phyloP scores from a whole-genome alignment of 371 early-diverging fungal species.

The Apophysomyces elegans region DNA sequence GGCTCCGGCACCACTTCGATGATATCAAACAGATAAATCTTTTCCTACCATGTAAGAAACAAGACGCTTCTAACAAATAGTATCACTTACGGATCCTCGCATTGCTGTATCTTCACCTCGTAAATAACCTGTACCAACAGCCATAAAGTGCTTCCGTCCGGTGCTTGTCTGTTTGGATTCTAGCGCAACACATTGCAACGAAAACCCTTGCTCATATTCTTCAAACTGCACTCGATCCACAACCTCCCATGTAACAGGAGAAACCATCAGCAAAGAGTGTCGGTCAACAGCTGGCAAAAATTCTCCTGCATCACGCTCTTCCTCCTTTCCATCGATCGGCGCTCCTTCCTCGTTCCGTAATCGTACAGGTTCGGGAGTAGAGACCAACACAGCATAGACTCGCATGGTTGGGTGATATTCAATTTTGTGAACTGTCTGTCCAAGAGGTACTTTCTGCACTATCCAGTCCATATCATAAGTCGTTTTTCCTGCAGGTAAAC shows the following conservation, averaged over 20 bases:
- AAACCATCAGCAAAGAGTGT: slow-evolving; percentile 84
- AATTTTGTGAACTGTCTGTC: slow-evolving; percentile 75
- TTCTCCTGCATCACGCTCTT: slow-evolving; percentile 42
- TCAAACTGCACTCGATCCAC: slow-evolving; percentile 84
- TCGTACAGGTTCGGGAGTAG: slow-evolving; percentile 63
- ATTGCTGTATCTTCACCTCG: slow-evolving; percentile 94
- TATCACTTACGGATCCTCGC: slow-evolving; percentile 78
- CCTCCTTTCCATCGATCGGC: slow-evolving; percentile 44
- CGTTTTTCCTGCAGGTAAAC: slow-evolving; percentile 71
- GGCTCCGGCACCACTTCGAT: slow-evolving; percentile 98
- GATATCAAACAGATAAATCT: slow-evolving; percentile 92
- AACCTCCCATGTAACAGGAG: slow-evolving; percentile 95
- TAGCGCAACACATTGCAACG: slow-evolving; percentile 79
- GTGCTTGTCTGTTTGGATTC: slow-evolving; percentile 87
- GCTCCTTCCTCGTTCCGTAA: slow-evolving; percentile 75
- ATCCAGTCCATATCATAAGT: slow-evolving; percentile 89
- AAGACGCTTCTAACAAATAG: neutral
- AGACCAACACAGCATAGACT: slow-evolving; percentile 80
- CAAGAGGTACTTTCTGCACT: slow-evolving; percentile 77
- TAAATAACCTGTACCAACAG: slow-evolving; percentile 89
- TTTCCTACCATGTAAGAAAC: neutral
- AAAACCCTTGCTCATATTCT: slow-evolving; percentile 87
- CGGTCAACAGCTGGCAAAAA: slow-evolving; percentile 69
- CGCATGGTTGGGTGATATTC: slow-evolving; percentile 83
- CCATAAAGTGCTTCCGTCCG: slow-evolving; percentile 88